These are phyloP conservation scores for Trametes coccinea DNA, from an alignment of 768 basidiomycete species.

Conservation along the genomic window DNA sequence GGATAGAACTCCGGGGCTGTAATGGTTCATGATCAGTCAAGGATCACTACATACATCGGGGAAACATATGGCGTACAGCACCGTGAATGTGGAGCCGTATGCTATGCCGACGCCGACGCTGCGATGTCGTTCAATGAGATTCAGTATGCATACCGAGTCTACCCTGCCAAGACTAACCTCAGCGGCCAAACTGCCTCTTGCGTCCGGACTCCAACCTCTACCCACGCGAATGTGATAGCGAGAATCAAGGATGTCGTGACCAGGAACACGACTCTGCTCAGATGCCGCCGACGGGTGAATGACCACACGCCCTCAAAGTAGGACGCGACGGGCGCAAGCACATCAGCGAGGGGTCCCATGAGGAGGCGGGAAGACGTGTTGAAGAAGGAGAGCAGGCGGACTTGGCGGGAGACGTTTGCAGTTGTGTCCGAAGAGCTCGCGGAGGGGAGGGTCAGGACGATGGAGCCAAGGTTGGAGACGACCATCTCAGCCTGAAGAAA, in stretches of 20 bases:
- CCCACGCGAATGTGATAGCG: slow-evolving; percentile 54
- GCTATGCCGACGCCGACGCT: slow-evolving; percentile 64
- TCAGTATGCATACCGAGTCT: not conserved
- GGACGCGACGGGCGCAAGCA: slow-evolving; percentile 62
- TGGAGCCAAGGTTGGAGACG: slow-evolving; percentile 79
- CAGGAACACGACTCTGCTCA: slow-evolving; percentile 67
- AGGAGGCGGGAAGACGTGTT: slow-evolving; percentile 73
- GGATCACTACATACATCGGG: not conserved
- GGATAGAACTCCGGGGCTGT: slow-evolving; percentile 68
- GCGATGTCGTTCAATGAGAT: not conserved
- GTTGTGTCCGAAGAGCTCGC: slow-evolving; percentile 7
- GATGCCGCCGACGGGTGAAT: slow-evolving; percentile 48
- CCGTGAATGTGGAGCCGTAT: slow-evolving; percentile 71
- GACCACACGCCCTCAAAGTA: slow-evolving; percentile 38
- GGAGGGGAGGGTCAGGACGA: slow-evolving; percentile 62
- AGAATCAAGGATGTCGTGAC: slow-evolving; percentile 50
- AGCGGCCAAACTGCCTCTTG: slow-evolving; percentile 65
- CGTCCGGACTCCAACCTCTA: slow-evolving; percentile 46
- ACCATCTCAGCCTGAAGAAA: slow-evolving; percentile 70
- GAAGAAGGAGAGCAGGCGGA: slow-evolving; percentile 65
- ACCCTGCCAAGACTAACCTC: slow-evolving; percentile 46
- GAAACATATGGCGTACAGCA: slow-evolving; percentile 52
- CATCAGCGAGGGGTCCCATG: slow-evolving; percentile 70
- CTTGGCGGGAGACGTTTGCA: slow-evolving; percentile 53
- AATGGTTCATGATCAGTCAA: not conserved